Percentiles rank a stretch among this genome's conserved stretches.
Conservation (phyloP, 768 basidiomycete species). For the Boletellus ananas region DNA sequence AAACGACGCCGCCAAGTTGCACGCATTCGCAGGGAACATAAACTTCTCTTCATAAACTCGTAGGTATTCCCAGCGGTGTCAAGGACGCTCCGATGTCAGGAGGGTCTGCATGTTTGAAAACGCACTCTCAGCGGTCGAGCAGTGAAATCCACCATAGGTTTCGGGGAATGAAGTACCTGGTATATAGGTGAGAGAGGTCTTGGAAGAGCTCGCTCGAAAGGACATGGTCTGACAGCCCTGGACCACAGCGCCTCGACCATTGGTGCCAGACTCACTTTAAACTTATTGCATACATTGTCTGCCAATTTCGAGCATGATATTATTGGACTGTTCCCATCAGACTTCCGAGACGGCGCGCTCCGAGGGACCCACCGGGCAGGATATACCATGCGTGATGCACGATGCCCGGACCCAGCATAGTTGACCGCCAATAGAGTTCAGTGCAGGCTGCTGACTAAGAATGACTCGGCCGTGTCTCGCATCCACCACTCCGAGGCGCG, state of each 20-base stretch:
- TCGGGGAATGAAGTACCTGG: background rate
- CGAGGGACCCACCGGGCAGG: too few relatives aligned
- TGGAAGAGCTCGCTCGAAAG: slow-evolving; percentile 5
- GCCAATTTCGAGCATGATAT: background rate
- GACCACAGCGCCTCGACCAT: background rate
- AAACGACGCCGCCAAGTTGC: background rate
- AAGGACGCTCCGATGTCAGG: background rate
- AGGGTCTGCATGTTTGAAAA: background rate
- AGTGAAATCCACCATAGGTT: background rate
- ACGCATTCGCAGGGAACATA: background rate
- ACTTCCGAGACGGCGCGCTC: too few relatives aligned
- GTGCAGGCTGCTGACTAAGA: too few relatives aligned
- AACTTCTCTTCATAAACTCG: background rate
- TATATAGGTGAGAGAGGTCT: background rate
- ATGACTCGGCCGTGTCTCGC: too few relatives aligned
- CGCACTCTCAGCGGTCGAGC: background rate
- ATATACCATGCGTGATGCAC: background rate
- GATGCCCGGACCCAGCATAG: background rate
- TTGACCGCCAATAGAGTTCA: too few relatives aligned
- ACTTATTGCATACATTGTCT: background rate
- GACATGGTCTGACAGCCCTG: background rate
- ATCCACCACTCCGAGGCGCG: too few relatives aligned
- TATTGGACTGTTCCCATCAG: too few relatives aligned
- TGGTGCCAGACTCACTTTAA: background rate
- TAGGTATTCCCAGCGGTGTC: background rate